Conservation (phyloP, 2,329 filamentous ascomycete genomes). For the Aspergillus puulaauensis region DNA sequence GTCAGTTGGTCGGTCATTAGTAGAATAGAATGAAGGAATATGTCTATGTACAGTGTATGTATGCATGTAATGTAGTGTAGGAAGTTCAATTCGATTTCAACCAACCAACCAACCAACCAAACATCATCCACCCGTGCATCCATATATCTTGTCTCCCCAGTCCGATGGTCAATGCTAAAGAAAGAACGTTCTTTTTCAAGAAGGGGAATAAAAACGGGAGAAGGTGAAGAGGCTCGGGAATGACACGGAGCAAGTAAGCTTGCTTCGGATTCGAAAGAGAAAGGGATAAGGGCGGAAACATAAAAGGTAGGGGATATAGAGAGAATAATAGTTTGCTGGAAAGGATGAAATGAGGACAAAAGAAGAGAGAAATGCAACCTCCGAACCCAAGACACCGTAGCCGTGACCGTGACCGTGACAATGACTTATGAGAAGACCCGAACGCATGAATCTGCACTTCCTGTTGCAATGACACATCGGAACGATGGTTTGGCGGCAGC, state of each 20-base stretch:
- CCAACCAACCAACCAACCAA: not conserved
- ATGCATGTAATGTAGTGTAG: not conserved
- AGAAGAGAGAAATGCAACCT: not conserved
- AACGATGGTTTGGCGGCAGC: not conserved
- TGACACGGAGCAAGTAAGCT: not conserved
- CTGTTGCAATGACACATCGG: slow-evolving; percentile 10
- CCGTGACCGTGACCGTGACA: not conserved
- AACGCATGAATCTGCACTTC: slow-evolving; percentile 9
- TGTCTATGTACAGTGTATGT: not conserved
- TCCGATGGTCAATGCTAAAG: not conserved
- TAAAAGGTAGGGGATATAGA: not conserved
- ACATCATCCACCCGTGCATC: not conserved
- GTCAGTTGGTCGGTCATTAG: not conserved
- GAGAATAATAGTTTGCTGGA: not conserved
- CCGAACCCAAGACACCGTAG: not conserved
- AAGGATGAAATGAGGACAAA: not conserved
- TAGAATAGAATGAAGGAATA: not conserved
- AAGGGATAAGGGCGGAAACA: not conserved
- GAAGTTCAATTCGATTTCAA: not conserved
- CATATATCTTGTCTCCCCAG: not conserved
- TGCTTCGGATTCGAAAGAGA: not conserved
- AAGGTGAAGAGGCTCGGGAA: not conserved
- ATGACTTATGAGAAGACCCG: slow-evolving; percentile 8
- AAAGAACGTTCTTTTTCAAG: not conserved
- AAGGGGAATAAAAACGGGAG: not conserved